Conservation (phyloP, 2,329 filamentous ascomycete genomes). For the Diaporthe aspalathi region DNA sequence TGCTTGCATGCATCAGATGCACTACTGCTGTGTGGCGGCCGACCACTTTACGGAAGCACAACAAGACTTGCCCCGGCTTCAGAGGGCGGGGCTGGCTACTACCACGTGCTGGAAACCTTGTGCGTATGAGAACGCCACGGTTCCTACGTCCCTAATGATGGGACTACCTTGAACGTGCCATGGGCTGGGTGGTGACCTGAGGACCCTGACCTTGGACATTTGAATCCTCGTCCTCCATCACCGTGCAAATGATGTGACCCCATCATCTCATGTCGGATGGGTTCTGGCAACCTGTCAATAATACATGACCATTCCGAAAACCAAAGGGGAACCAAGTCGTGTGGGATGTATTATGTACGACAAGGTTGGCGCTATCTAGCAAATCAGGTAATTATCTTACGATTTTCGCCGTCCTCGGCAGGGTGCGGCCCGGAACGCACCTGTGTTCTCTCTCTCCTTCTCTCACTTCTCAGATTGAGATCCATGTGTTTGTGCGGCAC, state of each 20-base stretch:
- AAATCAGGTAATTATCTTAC: conserved; percentile 31
- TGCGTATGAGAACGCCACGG: conserved; percentile 21
- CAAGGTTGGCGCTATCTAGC: conserved; percentile 31
- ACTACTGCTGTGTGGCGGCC: conserved; percentile 23
- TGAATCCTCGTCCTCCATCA: conserved; percentile 9
- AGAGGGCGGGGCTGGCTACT: conserved; percentile 8
- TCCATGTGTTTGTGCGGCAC: not conserved
- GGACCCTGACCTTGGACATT: conserved; percentile 7
- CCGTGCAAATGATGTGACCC: not conserved
- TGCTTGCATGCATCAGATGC: conserved; percentile 19
- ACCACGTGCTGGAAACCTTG: conserved; percentile 24
- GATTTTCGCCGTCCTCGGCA: conserved; percentile 13
- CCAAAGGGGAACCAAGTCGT: too few species aligned
- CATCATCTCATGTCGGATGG: not conserved
- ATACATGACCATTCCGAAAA: not conserved
- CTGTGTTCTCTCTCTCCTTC: not conserved
- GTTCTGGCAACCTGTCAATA: not conserved
- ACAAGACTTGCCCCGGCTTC: conserved; percentile 19
- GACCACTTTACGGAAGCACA: conserved; percentile 21
- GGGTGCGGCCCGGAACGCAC: not conserved
- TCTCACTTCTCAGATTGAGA: not conserved
- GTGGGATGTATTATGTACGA: not conserved
- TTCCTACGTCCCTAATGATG: not conserved
- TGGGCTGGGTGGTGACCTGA: not conserved
- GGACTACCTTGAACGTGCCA: not conserved